Evolutionary conservation across 2,329 filamentous ascomycete species (phyloP).

Genomic region (Aspergillus sp.): DNA sequence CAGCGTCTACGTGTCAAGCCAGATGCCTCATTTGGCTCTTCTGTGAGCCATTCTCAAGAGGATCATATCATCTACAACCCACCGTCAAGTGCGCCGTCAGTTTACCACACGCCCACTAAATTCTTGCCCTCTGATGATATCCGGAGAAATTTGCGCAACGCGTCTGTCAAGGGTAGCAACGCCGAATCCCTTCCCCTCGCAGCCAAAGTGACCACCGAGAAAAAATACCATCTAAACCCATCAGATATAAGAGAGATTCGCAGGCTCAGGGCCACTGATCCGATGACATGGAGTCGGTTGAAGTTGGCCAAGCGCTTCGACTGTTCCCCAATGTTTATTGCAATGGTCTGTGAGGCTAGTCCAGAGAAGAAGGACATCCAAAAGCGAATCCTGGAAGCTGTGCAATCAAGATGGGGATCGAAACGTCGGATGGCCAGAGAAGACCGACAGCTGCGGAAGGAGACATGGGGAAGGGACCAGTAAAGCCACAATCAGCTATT

Average conservation of each 20-base stretch:
- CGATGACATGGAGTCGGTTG: conserved; percentile 60
- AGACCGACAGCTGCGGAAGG: conserved; percentile 61
- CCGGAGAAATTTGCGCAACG: conserved; percentile 51
- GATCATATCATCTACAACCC: conserved; percentile 68
- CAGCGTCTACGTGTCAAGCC: conserved; percentile 54
- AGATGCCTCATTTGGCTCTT: conserved; percentile 52
- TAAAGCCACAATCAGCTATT: conserved; percentile 34
- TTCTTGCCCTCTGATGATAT: conserved; percentile 64
- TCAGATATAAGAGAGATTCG: conserved; percentile 63
- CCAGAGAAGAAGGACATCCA: conserved; percentile 52
- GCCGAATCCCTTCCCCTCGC: conserved; percentile 49
- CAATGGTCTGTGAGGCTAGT: conserved; percentile 59
- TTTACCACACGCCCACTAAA: conserved; percentile 65
- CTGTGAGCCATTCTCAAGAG: conserved; percentile 42
- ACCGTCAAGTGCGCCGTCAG: conserved; percentile 63
- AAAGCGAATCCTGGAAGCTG: conserved; percentile 51
- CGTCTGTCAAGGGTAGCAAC: conserved; percentile 24
- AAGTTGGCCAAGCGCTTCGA: conserved; percentile 64
- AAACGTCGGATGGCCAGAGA: conserved; percentile 62
- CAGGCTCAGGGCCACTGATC: conserved; percentile 56
- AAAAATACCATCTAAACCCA: conserved; percentile 63
- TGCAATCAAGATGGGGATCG: conserved; percentile 62
- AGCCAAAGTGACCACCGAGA: conserved; percentile 54
- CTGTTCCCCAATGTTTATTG: conserved; percentile 64
- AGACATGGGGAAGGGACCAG: conserved; percentile 61